Evolutionary conservation across 148 eudicot genomes (phyloP).

Genomic region (Rheum nobile): DNA sequence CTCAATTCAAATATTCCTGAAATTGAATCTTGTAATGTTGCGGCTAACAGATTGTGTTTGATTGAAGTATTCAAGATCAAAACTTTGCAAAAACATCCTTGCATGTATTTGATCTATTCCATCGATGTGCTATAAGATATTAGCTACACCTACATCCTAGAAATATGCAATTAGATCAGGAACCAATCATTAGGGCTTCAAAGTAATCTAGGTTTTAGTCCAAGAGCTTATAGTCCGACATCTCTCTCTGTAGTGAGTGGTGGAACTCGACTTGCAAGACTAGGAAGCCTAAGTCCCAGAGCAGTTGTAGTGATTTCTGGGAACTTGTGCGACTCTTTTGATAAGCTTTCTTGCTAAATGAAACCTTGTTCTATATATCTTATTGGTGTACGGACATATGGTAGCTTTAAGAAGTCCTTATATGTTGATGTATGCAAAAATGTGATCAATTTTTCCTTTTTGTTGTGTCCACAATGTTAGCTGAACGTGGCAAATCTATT

Average conservation of each 20-base stretch:
- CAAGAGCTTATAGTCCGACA: constrained; percentile 26
- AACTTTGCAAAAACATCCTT: not conserved
- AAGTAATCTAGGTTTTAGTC: too few species aligned
- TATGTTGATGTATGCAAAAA: not conserved
- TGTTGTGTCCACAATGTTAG: not conserved
- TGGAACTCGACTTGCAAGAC: constrained; percentile 33
- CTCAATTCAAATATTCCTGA: not conserved
- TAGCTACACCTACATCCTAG: too few species aligned
- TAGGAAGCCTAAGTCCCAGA: constrained; percentile 50
- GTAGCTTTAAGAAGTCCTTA: not conserved
- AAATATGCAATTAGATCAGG: not conserved
- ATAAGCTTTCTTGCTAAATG: not conserved
- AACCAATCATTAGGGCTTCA: too few species aligned
- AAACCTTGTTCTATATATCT: not conserved
- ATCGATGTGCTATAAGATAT: not conserved
- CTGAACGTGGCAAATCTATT: not conserved
- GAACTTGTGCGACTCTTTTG: constrained; percentile 24
- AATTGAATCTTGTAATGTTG: not conserved
- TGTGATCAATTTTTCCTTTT: not conserved
- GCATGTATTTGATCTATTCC: not conserved
- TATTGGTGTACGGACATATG: not conserved
- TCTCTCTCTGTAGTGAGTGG: constrained; percentile 45
- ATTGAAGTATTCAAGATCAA: not conserved
- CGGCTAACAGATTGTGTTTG: not conserved
- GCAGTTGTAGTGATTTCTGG: constrained; percentile 71